phyloP scores from a whole-genome alignment of 352 stramenopile genomes.

The Phytophthora fragariae region DNA sequence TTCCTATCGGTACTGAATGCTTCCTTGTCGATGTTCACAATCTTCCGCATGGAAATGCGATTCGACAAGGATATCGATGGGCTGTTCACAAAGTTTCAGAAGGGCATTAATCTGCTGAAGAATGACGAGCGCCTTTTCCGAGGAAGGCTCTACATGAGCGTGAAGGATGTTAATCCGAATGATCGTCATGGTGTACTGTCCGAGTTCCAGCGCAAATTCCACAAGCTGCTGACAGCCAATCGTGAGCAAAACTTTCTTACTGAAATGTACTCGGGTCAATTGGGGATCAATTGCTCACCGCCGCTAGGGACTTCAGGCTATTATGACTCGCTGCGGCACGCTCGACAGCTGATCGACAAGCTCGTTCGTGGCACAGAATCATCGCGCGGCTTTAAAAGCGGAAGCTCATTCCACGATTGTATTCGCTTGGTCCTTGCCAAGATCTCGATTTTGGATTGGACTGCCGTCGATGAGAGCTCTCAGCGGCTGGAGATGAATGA shows the following conservation, averaged over 20 bases:
- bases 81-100: conserved; percentile 75
- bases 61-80: conserved; percentile 81
- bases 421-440: conserved; percentile 76
- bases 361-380: conserved; percentile 32
- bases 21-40: conserved; percentile 72
- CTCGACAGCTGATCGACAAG: conserved; percentile 45
- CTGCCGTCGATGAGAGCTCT: conserved; percentile 63
- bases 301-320: conserved; percentile 73
- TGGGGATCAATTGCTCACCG: conserved; percentile 75
- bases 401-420: conserved; percentile 70
- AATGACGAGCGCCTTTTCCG: conserved; percentile 65
- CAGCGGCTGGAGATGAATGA: conserved; percentile 44
- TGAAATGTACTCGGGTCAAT: conserved; percentile 66
- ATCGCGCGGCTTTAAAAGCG: conserved; percentile 46
- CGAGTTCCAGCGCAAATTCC: conserved; percentile 63
- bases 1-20: conserved; percentile 81
- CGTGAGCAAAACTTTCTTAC: conserved; percentile 68
- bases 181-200: conserved; percentile 55
- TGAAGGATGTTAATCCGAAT: conserved; percentile 83
- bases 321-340: conserved; percentile 63
- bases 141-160: conserved; percentile 68
- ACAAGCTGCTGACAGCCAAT: conserved; percentile 56
- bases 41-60: conserved; percentile 83
- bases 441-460: conserved; percentile 84
- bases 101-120: conserved; percentile 70